A percentile compares a stretch with the other conserved stretches of the same genome.
Conservation (phyloP, 345 rosid genomes). For the Salix brachista region DNA sequence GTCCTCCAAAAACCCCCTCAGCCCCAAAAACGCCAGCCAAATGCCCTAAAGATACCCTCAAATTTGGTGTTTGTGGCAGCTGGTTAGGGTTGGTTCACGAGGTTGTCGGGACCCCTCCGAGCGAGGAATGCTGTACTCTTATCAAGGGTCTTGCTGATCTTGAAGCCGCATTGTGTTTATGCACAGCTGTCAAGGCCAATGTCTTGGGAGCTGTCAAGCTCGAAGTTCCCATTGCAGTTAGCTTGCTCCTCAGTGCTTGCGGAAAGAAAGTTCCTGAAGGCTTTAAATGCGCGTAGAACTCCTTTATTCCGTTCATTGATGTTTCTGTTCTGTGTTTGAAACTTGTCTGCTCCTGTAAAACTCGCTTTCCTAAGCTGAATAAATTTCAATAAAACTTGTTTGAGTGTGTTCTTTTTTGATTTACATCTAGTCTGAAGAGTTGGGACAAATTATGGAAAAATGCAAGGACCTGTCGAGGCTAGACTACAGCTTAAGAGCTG, state of each 20-base stretch:
- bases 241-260: constrained; percentile 49
- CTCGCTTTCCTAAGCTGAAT: background rate
- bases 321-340: background rate
- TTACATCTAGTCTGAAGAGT: too few relatives aligned
- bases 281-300: constrained; percentile 32
- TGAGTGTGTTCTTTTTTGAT: too few relatives aligned
- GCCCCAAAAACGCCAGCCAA: constrained; percentile 15
- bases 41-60: constrained; percentile 61
- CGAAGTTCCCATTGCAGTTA: constrained; percentile 22
- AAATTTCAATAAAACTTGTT: too few relatives aligned
- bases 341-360: background rate
- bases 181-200: constrained; percentile 65
- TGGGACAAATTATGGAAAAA: too few relatives aligned
- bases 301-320: background rate
- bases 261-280: constrained; percentile 49
- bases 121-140: constrained; percentile 62
- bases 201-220: constrained; percentile 18
- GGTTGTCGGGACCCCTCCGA: constrained; percentile 61
- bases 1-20: constrained; percentile 15
- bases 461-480: too few relatives aligned
- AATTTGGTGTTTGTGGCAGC: constrained; percentile 74
- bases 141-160: constrained; percentile 74
- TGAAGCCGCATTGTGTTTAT: constrained; percentile 73
- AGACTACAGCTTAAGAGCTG: too few relatives aligned
- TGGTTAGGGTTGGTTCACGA: constrained; percentile 71